A percentile compares a stretch with the other conserved stretches of the same genome.
phyloP scores from a whole-genome alignment of 2,329 filamentous ascomycete genomes.

The Curvularia lunata region DNA sequence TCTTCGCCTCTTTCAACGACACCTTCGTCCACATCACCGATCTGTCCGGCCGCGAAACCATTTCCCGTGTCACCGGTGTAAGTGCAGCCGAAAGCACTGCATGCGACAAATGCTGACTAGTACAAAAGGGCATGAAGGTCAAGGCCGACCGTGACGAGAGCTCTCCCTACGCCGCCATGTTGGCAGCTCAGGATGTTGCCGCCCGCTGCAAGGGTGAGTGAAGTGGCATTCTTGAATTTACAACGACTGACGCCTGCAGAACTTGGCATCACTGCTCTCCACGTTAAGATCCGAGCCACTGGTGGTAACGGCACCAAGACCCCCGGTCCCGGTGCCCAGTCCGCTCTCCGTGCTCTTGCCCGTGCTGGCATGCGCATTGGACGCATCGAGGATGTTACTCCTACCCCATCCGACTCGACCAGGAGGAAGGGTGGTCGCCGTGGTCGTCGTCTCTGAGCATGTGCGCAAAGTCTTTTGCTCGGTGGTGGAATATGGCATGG shows the following conservation, averaged over 20 bases:
- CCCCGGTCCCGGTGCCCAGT: slow-evolving; percentile 98
- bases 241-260: slow-evolving; percentile 49
- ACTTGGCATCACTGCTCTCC: slow-evolving; percentile 89
- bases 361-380: slow-evolving; percentile 99
- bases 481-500: slow-evolving; percentile 42
- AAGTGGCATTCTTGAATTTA: not conserved
- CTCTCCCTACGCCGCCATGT: slow-evolving; percentile 99
- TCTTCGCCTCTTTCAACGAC: slow-evolving; percentile 81
- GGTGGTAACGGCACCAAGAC: slow-evolving; percentile 99
- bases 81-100: slow-evolving; percentile 5
- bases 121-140: slow-evolving; percentile 80
- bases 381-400: slow-evolving; percentile 99
- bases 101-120: slow-evolving; percentile 10
- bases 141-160: slow-evolving; percentile 96
- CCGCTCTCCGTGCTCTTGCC: slow-evolving; percentile 96
- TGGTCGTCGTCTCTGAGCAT: slow-evolving; percentile 97
- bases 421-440: slow-evolving; percentile 99
- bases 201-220: slow-evolving; percentile 72
- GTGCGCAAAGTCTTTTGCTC: slow-evolving; percentile 49
- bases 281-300: slow-evolving; percentile 99
- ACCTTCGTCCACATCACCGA: slow-evolving; percentile 94
- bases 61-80: slow-evolving; percentile 98
- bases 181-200: slow-evolving; percentile 95
- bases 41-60: slow-evolving; percentile 98
- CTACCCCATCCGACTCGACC: slow-evolving; percentile 98